Evolutionary conservation across 2,329 filamentous ascomycete species (phyloP).

Genomic region (Penicillium palitans): DNA sequence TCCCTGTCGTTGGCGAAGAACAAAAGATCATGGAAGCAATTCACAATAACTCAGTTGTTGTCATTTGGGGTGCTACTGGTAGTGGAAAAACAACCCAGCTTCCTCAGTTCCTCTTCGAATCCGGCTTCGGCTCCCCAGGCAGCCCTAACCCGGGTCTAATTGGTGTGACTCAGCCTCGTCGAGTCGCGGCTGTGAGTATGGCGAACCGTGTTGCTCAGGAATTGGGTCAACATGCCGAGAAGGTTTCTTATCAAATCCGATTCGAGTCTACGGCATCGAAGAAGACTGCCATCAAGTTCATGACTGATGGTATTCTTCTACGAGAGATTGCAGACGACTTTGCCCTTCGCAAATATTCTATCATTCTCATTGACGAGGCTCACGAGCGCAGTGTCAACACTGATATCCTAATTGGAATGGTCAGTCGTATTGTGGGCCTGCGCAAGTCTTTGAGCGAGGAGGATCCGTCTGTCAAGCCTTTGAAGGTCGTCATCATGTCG

Average conservation of each 20-base stretch:
- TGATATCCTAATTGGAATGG: constrained; percentile 95
- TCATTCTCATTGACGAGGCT: constrained; percentile 92
- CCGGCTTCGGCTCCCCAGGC: constrained; percentile 77
- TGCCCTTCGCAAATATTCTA: constrained; percentile 83
- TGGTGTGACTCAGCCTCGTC: constrained; percentile 88
- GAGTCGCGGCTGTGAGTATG: constrained; percentile 96
- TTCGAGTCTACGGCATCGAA: constrained; percentile 82
- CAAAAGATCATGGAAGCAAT: constrained; percentile 98
- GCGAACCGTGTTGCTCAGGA: constrained; percentile 87
- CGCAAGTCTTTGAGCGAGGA: constrained; percentile 73
- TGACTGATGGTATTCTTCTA: constrained; percentile 95
- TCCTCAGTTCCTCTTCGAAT: constrained; percentile 92
- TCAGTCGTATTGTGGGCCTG: constrained; percentile 86
- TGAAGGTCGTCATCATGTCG: constrained; percentile 98
- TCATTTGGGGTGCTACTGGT: constrained; percentile 92
- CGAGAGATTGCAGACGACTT: constrained; percentile 91
- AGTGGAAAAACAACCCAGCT: constrained; percentile 98
- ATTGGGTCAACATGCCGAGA: constrained; percentile 71
- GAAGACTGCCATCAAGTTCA: constrained; percentile 93
- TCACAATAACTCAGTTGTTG: constrained; percentile 83
- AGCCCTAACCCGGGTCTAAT: constrained; percentile 88
- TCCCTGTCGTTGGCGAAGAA: constrained; percentile 92
- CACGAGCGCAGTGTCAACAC: constrained; percentile 98
- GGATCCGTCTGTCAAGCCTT: constrained; percentile 68
- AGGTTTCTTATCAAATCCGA: constrained; percentile 89